Conservation (phyloP, 164 flowering plant genomes). For the Paratinospora sagittata region DNA sequence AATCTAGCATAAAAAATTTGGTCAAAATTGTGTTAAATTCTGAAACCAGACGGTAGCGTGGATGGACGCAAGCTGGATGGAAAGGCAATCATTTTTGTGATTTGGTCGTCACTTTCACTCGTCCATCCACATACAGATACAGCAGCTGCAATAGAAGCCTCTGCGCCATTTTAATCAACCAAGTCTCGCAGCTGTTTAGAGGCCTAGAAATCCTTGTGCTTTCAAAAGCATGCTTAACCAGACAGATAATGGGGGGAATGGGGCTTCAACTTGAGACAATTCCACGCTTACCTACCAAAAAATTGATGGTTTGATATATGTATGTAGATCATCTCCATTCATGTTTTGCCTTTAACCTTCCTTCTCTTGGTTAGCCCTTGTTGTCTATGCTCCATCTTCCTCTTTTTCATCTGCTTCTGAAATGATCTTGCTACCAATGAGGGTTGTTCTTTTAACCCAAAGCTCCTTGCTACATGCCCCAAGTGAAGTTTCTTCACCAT, state of each 20-base stretch:
- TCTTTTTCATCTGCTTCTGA: constrained; percentile 59
- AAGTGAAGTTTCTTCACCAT: constrained; percentile 85
- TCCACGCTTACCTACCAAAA: not conserved
- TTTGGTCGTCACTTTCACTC: no score
- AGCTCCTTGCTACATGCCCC: constrained; percentile 90
- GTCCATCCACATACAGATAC: no score
- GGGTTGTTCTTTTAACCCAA: constrained; percentile 87
- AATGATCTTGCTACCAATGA: constrained; percentile 67
- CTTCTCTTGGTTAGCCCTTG: constrained; percentile 38
- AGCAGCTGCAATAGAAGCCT: no score
- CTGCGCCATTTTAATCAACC: not conserved
- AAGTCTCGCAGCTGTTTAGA: not conserved
- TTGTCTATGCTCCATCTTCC: constrained; percentile 54
- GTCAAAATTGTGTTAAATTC: no score
- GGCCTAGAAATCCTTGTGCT: not conserved
- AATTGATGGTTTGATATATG: not conserved
- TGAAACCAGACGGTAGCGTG: no score
- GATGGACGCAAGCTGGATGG: no score
- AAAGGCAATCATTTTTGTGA: no score
- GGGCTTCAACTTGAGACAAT: not conserved
- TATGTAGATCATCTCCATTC: constrained; percentile 1
- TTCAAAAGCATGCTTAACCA: not conserved
- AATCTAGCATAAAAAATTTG: no score
- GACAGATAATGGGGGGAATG: not conserved
- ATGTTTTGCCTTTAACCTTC: constrained; percentile 26